Base-by-base conservation (phyloP, 2,329 filamentous ascomycete species). In the Septoria linicola region DNA sequence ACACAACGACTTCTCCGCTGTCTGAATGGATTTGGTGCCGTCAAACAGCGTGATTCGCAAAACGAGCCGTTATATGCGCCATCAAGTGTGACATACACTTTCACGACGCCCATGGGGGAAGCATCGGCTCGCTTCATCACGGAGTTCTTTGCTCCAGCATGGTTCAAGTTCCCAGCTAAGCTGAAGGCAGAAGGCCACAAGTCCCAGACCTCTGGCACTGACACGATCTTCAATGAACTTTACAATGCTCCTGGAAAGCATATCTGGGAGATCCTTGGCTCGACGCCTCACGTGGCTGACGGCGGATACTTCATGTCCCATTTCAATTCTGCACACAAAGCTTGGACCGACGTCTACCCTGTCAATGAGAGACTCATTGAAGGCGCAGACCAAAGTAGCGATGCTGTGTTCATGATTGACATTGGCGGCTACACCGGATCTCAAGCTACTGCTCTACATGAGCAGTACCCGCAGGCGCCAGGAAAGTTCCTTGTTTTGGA, bases 381-480 rank as follows among this genome's bases (percentile, higher is more conserved):
- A 17, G 41, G 49, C 4, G 41, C 49, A 3, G n/a, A 32, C 4
- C 25, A 40, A 4, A 41, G 34, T 16, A 31, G 41, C 13, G 19
- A 40, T 32, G 17, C 41, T n/a, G 30, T 51, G 10, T 51, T 51
- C 41, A 51, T 51, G 49, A 41, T 51, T 23, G 49, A 51, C 13
- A 13, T 51, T 10, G 49, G 49, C 14, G 41, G 49, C 13, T 51
- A 19, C 25, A 32, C 41, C 6, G 41, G 49, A 2, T 40, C 49
- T 19, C 41, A 46, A 19, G 32, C 41, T 17, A 37, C 36, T 23
- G 32, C 30, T 8, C 21, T 34, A 1, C 31, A 34, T 25, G 31
- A 32, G 30, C 32, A 37, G n/a, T 39, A 36, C n/a, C 47, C 47
- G 7, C n/a, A 37, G 6, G 47, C 47, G 7, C 47, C 47, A 17